Evolutionary conservation across 1,284 basidiomycete species (phyloP), one percentile per base, ranked within the genome.

Genomic region (Bjerkandera adusta): DNA sequence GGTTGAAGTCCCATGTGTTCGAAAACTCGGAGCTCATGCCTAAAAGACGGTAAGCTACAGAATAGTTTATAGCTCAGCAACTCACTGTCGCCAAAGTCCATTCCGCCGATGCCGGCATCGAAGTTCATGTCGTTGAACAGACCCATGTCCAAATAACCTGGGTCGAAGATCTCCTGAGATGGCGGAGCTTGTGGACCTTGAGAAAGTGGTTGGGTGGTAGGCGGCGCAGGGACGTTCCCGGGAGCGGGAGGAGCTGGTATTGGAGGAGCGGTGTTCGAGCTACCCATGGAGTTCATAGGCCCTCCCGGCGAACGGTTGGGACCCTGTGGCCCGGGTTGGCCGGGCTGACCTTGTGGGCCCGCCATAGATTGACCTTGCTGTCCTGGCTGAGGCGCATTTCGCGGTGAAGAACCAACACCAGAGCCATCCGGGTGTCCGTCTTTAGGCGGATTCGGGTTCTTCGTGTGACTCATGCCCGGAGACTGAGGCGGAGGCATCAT

Each of bases 401-500:
- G 46, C 13, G 46, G 46, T n/a, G 46, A 48, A 3, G 33, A 35
- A 21, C 43, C 32, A 12, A 38, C 24, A 16, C 39, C 32, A 18
- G n/a, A 13, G 4, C 13, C 30, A 10, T 40, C 38, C 3, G 38
- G 18, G 2, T 21, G 34, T 26, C 36, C 36, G 32, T 42, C 29
- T 30, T 35, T 36, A 36, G 40, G 29, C 4, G 13, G 27, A 13
- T 18, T 29, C 12, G 36, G 20, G 16, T 27, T 29, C 44, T 46
- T 36, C 27, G 32, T 22, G 3, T 41, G 13, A 15, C 39, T 20
- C 8, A 25, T 15, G 16, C 77, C 75, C 1, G 79, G 64, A 7
- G 61, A 60, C 12, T 63, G 79, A 1, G 81, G 80, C 22, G 72
- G 72, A 59, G 73, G 72, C 64, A 72, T 68, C 5, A 66, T 57